Percentiles rank a stretch among this genome's conserved stretches.
Evolutionary conservation across 2,329 filamentous ascomycete species (phyloP).

Genomic region (Penicillium decumbens): DNA sequence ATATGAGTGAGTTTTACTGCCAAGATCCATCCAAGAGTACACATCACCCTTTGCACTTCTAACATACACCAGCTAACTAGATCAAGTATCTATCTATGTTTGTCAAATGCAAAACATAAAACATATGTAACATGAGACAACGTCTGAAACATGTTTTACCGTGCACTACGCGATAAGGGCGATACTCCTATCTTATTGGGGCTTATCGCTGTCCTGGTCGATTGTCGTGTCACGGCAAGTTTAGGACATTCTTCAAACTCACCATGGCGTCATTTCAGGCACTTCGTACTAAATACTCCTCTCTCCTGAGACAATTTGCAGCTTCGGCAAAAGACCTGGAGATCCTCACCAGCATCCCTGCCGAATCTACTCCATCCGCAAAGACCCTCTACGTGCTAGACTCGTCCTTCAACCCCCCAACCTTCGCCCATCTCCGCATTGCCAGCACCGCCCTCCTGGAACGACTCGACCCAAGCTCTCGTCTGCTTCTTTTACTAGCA

Average conservation of each 20-base stretch:
- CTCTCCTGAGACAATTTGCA: conserved; percentile 43
- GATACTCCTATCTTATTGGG: neutral
- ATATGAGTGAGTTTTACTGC: neutral
- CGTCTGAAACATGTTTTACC: neutral
- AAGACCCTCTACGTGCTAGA: conserved; percentile 59
- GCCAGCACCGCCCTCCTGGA: conserved; percentile 50
- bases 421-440: conserved; percentile 55
- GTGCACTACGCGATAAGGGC: neutral
- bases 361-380: conserved; percentile 15
- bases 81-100: too few relatives aligned
- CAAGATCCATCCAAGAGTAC: neutral
- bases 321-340: conserved; percentile 37
- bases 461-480: conserved; percentile 25
- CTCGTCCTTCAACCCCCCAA: conserved; percentile 64
- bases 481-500: conserved; percentile 57
- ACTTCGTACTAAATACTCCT: conserved; percentile 38
- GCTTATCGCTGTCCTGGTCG: neutral
- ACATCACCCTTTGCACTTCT: too few relatives aligned
- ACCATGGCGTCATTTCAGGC: conserved; percentile 25
- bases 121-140: too few relatives aligned
- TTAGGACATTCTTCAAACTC: neutral
- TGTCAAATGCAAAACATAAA: too few relatives aligned
- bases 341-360: conserved; percentile 13
- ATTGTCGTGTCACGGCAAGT: neutral
- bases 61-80: too few relatives aligned